Evolutionary conservation across 768 basidiomycete species (phyloP), one percentile per base, ranked within the genome.

Genomic region (Clitopilus hobsonii): DNA sequence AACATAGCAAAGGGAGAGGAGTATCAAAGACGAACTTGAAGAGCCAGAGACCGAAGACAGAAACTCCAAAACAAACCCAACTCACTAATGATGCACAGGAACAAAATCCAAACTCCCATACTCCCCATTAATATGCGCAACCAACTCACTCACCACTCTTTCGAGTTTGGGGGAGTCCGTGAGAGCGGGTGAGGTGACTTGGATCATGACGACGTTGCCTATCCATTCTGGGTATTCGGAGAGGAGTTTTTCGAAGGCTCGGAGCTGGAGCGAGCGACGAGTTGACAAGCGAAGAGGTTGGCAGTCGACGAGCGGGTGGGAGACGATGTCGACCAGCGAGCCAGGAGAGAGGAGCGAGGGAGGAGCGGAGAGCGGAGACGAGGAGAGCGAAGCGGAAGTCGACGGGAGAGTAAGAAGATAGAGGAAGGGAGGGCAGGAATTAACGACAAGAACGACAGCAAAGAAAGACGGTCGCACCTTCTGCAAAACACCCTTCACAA

Each of bases 401-500:
- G n/a, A 36, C 4, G n/a, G 11, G 26, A 23, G 16, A 28, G 8
- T 36, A 11, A 36, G 32, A 11, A n/a, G 8, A 36, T 11, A 11
- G 3, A 36, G 4, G 13, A 14, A 11, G 4, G 29, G 29, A 30
- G 29, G 29, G 29, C n/a, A n/a, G 29, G 29, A 6, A 30, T 30
- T n/a, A n/a, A n/a, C n/a, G 29, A 30, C 14, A 30, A 14, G n/a
- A n/a, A 36, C 13, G 32, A n/a, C 32, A 10, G 32, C 13, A n/a
- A 3, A 3, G 32, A 3, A 24, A 54, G 22, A 60, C 64, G n/a
- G n/a, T n/a, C n/a, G 13, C 36, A 86, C 89, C 83, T 99, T 99
- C 74, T 98, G 95, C 59, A 98, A 73, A 22, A 99, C 91, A 41
- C 96, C 96, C 74, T 98, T 98, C 63, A 97, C 94, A n/a, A 94